Evolutionary conservation across 2,329 filamentous ascomycete species (phyloP), one percentile per base, ranked within the genome.

Genomic region (Bipolaris victoriae): DNA sequence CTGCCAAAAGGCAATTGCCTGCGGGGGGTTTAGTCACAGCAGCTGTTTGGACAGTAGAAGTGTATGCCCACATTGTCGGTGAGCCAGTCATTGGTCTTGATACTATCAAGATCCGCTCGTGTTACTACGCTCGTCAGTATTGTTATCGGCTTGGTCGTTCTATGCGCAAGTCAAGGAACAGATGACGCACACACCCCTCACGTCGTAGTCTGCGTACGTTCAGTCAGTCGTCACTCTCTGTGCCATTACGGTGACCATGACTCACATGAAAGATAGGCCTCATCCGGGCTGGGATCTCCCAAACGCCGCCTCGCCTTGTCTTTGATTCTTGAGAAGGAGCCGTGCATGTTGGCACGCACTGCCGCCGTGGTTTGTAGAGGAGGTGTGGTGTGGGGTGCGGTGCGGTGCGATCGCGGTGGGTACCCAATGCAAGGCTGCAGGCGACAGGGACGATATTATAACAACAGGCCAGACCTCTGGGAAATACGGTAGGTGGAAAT

Each of bases 1-100:
- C 84, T 98, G 91, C 94, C 95, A 99, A 75, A 99, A 98, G 49
- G 92, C 89, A 65, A 99, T 98, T 68, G 92, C 93, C 90, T 94
- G 50, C 18, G 16, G 24, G 40, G n/a, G 41, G 40, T 22, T 65
- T 48, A 58, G 60, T 43, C 47, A 41, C 2, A 35, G 48, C 18
- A 29, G 22, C 18, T 5, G 16, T 39, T 35, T 18, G 37, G 43
- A 29, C 9, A 37, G 31, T 16, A 37, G 20, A 26, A n/a, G 31
- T 35, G 46, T 22, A 45, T 57, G 45, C 62, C 46, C 82, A 93
- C 91, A 80, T 97, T 97, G 76, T 99, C 95, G 41, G 94, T 97
- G 50, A 99, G 83, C 95, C 95, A 99, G 82, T 97, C 95, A 77
- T 90, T 50, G 7, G 49, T 84, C 78, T 90, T 92, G 57, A 99